Base-by-base conservation (phyloP, 768 basidiomycete genomes). In the Leccinellum rugosiceps region DNA sequence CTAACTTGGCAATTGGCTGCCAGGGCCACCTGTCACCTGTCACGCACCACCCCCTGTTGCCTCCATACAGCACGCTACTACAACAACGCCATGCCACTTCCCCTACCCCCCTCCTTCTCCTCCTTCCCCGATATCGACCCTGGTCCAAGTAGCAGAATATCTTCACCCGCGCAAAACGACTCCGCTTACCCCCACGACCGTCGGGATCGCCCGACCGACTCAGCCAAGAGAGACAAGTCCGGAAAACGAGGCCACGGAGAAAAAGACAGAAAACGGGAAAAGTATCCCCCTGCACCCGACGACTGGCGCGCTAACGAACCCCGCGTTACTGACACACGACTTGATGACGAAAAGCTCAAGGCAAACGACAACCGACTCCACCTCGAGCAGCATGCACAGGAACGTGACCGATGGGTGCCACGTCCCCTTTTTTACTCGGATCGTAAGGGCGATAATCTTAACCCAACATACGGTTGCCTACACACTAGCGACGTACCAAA, bases 51-150 rank as follows among this genome's bases (percentile, higher is more conserved):
- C n/a, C 38, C 17, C 17, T 5, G 2, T 13, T 32, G 3, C 32
- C 35, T 38, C 35, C 7, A 35, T 35, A 35, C 34, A 35, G 15
- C 15, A 35, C 17, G 5, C 35, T 41, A 38, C 41, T 45, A 23
- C 50, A 58, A 25, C 44, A 21, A n/a, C n/a, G 56, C 58, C 58
- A 67, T 85, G 80, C 73, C 80, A 4, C 86, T 84, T 69, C 78
- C 83, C 4, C 80, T 87, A 65, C 79, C 85, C 30, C 83, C 84
- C 2, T 83, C 85, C 2, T 90, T 90, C 68, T 68, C 79, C 14
- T 87, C 87, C 26, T 90, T 90, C 68, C 87, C 88, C 34, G 83
- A 86, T 53, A 57, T 82, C n/a, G 79, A 81, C 21, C 71, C 76
- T 52, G 78, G 75, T 4, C 70, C 78, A 5, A 79, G 76, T 52